These are phyloP conservation scores for Barnettozyma californica DNA, from an alignment of 805 yeast genomes.

Conservation along the genomic window DNA sequence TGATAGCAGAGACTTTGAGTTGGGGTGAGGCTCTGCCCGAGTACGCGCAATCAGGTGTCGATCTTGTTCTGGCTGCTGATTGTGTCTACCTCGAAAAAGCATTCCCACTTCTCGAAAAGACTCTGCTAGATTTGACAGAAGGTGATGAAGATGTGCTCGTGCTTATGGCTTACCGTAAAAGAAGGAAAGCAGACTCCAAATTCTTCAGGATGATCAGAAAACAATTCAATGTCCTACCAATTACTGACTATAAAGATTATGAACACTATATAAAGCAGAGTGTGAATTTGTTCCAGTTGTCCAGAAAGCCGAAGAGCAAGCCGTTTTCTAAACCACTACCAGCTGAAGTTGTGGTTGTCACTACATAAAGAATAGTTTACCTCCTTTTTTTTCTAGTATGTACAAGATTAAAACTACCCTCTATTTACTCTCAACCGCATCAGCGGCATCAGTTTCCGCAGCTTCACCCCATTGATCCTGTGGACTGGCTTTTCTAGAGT, in stretches of 20 bases:
- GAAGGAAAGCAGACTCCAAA: constrained; percentile 39
- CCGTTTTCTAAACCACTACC: background rate
- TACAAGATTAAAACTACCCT: background rate
- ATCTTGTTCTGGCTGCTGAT: constrained; percentile 52
- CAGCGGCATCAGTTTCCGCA: background rate
- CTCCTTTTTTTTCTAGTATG: background rate
- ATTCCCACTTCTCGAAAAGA: constrained; percentile 45
- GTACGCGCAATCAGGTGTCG: constrained; percentile 31
- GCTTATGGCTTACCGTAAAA: constrained; percentile 47
- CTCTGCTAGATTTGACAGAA: constrained; percentile 38
- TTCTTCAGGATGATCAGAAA: constrained; percentile 30
- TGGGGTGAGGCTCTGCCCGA: constrained; percentile 41
- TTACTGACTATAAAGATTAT: constrained; percentile 30
- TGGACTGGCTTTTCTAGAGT: constrained; percentile 17
- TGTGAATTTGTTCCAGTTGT: constrained; percentile 37
- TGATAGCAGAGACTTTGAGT: constrained; percentile 36
- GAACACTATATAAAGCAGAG: constrained; percentile 33
- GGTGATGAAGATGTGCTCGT: constrained; percentile 36
- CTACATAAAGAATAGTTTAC: constrained; percentile 1
- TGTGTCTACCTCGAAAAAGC: constrained; percentile 53
- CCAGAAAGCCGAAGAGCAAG: constrained; percentile 23
- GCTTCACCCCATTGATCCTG: constrained; percentile 6
- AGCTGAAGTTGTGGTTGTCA: constrained; percentile 9
- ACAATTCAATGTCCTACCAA: constrained; percentile 27
- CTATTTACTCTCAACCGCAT: background rate